Conservation (phyloP, 768 basidiomycete species). For the Podaxis mareebaensis region DNA sequence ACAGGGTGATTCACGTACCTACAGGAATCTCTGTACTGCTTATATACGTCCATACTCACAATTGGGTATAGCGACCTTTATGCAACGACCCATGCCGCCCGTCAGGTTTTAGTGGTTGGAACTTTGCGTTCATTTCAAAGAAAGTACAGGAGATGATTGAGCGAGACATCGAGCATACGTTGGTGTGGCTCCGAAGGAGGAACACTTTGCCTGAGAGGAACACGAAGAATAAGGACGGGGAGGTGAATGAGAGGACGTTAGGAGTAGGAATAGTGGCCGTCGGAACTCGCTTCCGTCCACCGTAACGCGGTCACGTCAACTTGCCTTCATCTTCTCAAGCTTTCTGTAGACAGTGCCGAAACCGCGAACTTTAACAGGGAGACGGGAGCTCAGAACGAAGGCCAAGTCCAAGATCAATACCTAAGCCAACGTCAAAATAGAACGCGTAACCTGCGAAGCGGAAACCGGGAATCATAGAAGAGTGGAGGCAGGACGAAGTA, state of each 20-base stretch:
- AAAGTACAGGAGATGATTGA: slow-evolving; percentile 48
- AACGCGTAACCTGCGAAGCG: slow-evolving; percentile 15
- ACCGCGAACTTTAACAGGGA: not conserved
- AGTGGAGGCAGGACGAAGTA: not conserved
- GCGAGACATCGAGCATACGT: slow-evolving; percentile 31
- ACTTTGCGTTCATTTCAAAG: slow-evolving; percentile 45
- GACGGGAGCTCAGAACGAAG: not conserved
- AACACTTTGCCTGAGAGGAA: slow-evolving; percentile 30
- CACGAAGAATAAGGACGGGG: not conserved
- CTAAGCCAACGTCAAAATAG: too few relatives aligned
- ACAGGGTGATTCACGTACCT: slow-evolving; percentile 34
- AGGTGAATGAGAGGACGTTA: not conserved
- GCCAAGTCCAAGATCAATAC: not conserved
- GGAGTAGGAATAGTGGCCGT: not conserved
- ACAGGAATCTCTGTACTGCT: slow-evolving; percentile 36
- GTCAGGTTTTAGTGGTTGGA: slow-evolving; percentile 45
- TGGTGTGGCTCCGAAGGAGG: slow-evolving; percentile 29
- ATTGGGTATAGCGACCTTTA: slow-evolving; percentile 43
- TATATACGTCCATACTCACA: slow-evolving; percentile 39
- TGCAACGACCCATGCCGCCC: slow-evolving; percentile 34
- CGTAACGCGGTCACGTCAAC: too few relatives aligned
- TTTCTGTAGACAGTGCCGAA: not conserved
- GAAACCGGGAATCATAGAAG: slow-evolving; percentile 3
- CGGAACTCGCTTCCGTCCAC: not conserved
- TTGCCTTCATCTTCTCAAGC: not conserved